phyloP scores from a whole-genome alignment of 768 basidiomycete species.

The Cystobasidium tubakii region DNA sequence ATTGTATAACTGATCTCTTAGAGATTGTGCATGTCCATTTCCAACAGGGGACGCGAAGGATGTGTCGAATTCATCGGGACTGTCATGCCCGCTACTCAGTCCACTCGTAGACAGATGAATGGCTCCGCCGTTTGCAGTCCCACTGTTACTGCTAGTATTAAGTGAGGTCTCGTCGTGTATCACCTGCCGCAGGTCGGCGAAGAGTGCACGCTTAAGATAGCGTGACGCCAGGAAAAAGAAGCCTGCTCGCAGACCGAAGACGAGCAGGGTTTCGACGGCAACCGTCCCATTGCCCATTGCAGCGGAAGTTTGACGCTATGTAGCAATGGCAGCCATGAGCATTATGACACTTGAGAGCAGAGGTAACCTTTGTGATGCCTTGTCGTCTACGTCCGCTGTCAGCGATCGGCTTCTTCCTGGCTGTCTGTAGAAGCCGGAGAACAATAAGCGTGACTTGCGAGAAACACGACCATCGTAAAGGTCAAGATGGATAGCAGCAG shows the following conservation, averaged over 20 bases:
- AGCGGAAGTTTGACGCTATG: neutral
- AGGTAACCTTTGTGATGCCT: neutral
- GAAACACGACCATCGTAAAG: neutral
- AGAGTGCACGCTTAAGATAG: slow-evolving; percentile 43
- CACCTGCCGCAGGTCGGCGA: slow-evolving; percentile 41
- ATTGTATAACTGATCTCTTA: slow-evolving; percentile 24
- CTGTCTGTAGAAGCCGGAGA: neutral
- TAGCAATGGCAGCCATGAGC: neutral
- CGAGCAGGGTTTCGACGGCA: slow-evolving; percentile 36
- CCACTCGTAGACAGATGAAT: neutral
- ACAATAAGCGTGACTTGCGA: neutral
- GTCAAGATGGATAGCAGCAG: neutral
- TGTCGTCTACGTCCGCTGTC: neutral
- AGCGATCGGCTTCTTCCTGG: neutral
- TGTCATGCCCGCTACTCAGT: slow-evolving; percentile 6
- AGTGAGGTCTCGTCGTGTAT: slow-evolving; percentile 41
- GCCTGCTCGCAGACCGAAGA: slow-evolving; percentile 37
- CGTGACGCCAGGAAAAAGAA: slow-evolving; percentile 43
- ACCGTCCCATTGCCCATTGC: slow-evolving; percentile 2
- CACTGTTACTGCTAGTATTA: neutral
- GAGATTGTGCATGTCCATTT: slow-evolving; percentile 15
- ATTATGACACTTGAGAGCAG: neutral
- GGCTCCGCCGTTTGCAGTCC: neutral
- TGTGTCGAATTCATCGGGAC: slow-evolving; percentile 4
- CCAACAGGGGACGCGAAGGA: neutral